phyloP scores from a whole-genome alignment of 768 basidiomycete genomes.

The Pulveroboletus sp. region DNA sequence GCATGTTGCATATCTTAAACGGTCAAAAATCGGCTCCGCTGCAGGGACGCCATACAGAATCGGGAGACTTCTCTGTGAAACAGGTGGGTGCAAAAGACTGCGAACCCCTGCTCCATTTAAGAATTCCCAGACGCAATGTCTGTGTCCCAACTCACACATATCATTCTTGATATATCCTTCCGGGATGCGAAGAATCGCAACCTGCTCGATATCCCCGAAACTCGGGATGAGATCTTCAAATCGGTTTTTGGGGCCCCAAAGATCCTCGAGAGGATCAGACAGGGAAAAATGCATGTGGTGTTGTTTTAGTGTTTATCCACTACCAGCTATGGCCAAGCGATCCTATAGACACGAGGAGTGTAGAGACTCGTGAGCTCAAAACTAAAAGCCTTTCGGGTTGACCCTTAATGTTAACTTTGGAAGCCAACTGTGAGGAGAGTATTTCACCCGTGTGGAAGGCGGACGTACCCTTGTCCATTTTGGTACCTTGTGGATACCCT shows the following conservation, averaged over 20 bases:
- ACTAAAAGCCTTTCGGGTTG: slow-evolving; percentile 92
- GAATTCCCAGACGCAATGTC: slow-evolving; percentile 56
- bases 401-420: slow-evolving; percentile 74
- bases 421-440: slow-evolving; percentile 6
- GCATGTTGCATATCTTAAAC: slow-evolving; percentile 76
- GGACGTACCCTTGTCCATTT: slow-evolving; percentile 86
- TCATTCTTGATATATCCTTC: slow-evolving; percentile 73
- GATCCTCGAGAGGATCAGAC: slow-evolving; percentile 57
- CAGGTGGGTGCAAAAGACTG: slow-evolving; percentile 42
- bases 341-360: slow-evolving; percentile 9
- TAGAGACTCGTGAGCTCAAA: slow-evolving; percentile 37
- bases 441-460: neutral
- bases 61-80: slow-evolving; percentile 76
- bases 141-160: slow-evolving; percentile 73
- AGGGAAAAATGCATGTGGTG: slow-evolving; percentile 76
- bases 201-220: slow-evolving; percentile 80
- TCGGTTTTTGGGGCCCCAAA: slow-evolving; percentile 60
- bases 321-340: neutral
- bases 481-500: slow-evolving; percentile 96
- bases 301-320: slow-evolving; percentile 49
- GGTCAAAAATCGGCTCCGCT: slow-evolving; percentile 83
- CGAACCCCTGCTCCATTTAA: slow-evolving; percentile 3
- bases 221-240: slow-evolving; percentile 75
- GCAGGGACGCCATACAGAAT: slow-evolving; percentile 91
- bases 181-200: slow-evolving; percentile 72